A percentile compares a stretch with the other conserved stretches of the same genome.
These are phyloP conservation scores for Plasmodium gallinaceum DNA, from an alignment of 169 alveolate species.

Conservation along the genomic window DNA sequence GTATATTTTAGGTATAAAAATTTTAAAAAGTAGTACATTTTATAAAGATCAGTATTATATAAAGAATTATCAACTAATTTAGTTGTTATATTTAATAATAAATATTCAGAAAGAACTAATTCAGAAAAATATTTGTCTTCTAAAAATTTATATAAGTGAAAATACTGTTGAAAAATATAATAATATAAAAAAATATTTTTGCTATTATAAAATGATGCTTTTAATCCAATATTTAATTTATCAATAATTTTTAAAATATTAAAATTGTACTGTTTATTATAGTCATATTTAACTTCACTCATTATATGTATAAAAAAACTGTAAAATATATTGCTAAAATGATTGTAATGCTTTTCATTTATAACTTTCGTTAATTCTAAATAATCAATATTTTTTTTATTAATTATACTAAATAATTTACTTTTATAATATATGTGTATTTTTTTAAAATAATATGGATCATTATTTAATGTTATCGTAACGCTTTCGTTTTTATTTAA, in stretches of 20 bases:
- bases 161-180: slow-evolving; percentile 61
- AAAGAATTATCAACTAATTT: slow-evolving; percentile 21
- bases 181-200: slow-evolving; percentile 62
- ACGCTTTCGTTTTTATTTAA: background rate
- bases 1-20: slow-evolving; percentile 36
- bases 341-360: slow-evolving; percentile 31
- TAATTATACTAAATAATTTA: slow-evolving; percentile 15
- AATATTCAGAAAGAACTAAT: slow-evolving; percentile 55
- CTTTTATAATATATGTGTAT: slow-evolving; percentile 24
- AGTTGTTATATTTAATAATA: slow-evolving; percentile 25
- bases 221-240: slow-evolving; percentile 66
- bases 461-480: slow-evolving; percentile 29
- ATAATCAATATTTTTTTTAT: slow-evolving; percentile 46
- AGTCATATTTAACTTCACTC: slow-evolving; percentile 72
- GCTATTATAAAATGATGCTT: slow-evolving; percentile 72
- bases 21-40: slow-evolving; percentile 46
- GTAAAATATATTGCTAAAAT: slow-evolving; percentile 59
- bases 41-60: slow-evolving; percentile 40
- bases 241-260: slow-evolving; percentile 59
- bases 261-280: slow-evolving; percentile 49
- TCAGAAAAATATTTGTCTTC: slow-evolving; percentile 64
- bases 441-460: slow-evolving; percentile 45
- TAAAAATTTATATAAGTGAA: slow-evolving; percentile 49
- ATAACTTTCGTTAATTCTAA: slow-evolving; percentile 32
- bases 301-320: slow-evolving; percentile 34